Evolutionary conservation across 495 filamentous ascomycete species (phyloP).

Genomic region (Tuber borchii): DNA sequence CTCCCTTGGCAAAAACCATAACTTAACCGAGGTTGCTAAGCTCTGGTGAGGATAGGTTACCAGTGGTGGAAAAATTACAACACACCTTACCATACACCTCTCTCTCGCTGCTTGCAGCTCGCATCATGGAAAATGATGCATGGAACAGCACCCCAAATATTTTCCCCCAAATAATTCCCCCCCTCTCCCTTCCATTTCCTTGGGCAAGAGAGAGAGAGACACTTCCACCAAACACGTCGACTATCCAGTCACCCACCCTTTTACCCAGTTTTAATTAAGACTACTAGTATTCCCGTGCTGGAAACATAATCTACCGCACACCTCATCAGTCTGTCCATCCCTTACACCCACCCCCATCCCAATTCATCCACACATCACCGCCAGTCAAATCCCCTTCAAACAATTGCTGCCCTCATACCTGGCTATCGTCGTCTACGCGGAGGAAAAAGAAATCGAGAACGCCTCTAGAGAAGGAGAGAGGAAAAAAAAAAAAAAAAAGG

Average conservation of each 20-base stretch:
- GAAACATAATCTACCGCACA: not conserved
- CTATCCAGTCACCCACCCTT: not conserved
- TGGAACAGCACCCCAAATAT: not conserved
- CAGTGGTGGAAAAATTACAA: not conserved
- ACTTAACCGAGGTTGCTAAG: not conserved
- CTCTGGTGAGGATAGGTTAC: not conserved
- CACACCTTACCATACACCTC: not conserved
- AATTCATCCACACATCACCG: not conserved
- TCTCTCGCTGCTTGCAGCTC: not conserved
- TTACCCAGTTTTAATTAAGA: not conserved
- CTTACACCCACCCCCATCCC: not conserved
- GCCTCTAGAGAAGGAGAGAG: not conserved
- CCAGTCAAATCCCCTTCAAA: not conserved
- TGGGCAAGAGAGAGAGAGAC: not conserved
- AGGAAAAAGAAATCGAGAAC: slow-evolving; percentile 1
- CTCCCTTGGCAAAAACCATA: not conserved
- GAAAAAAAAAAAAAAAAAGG: slow-evolving; percentile 11
- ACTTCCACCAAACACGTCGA: not conserved
- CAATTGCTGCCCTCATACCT: not conserved
- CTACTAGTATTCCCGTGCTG: not conserved
- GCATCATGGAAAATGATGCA: not conserved
- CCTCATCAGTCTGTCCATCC: not conserved
- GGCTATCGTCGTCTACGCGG: not conserved
- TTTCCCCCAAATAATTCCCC: not conserved
- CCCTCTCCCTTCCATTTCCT: not conserved